Percentiles rank a stretch among this genome's conserved stretches.
These are phyloP conservation scores for Cadophora sp. DNA, from an alignment of 2,329 filamentous ascomycete genomes.

Conservation along the genomic window DNA sequence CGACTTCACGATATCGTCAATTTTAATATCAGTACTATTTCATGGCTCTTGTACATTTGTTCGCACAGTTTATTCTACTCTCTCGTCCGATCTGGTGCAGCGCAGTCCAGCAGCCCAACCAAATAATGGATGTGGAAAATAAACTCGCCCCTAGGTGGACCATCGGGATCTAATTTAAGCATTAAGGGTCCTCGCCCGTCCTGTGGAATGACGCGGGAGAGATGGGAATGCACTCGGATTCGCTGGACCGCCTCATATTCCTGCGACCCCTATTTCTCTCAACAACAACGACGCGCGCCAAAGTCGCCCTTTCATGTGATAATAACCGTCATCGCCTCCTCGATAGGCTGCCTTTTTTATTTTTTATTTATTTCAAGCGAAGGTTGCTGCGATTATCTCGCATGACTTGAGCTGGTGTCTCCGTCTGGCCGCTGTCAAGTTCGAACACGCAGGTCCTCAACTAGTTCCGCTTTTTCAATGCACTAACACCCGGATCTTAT, in stretches of 20 bases:
- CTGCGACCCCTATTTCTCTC: not conserved
- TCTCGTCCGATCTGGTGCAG: not conserved
- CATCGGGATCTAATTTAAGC: constrained; percentile 18
- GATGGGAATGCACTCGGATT: too few relatives aligned
- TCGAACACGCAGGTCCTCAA: too few relatives aligned
- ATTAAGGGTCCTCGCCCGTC: constrained; percentile 2
- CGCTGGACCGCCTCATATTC: not conserved
- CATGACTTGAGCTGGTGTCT: too few relatives aligned
- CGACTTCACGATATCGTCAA: not conserved
- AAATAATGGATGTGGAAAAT: not conserved
- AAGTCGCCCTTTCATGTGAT: not conserved
- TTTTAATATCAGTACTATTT: not conserved
- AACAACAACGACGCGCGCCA: constrained; percentile 5
- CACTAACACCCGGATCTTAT: too few relatives aligned
- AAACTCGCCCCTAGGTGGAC: not conserved
- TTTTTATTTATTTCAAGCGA: too few relatives aligned
- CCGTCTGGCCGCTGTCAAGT: not conserved
- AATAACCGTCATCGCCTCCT: too few relatives aligned
- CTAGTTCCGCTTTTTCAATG: too few relatives aligned
- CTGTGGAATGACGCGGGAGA: too few relatives aligned
- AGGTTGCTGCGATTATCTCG: too few relatives aligned
- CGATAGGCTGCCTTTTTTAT: too few relatives aligned
- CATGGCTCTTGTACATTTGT: not conserved
- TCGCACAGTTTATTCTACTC: not conserved
- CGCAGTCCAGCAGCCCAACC: not conserved